Base-by-base conservation (phyloP, 2,329 filamentous ascomycete species). In the Venturia nashicola region DNA sequence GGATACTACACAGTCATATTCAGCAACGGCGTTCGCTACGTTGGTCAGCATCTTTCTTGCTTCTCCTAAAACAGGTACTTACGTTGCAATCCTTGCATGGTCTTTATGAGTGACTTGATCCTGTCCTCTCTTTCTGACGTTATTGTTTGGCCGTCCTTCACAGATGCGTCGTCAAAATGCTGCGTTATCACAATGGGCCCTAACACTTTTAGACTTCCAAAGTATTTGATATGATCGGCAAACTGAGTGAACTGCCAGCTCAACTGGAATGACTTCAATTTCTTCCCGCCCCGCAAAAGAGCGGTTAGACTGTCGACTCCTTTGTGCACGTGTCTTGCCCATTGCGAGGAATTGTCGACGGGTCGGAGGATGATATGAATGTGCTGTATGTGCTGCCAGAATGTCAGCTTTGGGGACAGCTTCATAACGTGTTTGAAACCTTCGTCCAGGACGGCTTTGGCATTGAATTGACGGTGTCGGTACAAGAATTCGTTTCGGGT, bases 341-440 rank as follows among this genome's bases (percentile, higher is more conserved):
- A 62, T 32, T 39, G 40, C 14, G 23, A 16, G 18, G 20, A 51
- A 39, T 62, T 62, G 34, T 42, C 39, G 3, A 51, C 51, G 14
- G 61, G 27, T 9, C 34, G 46, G 20, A 63, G 27, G 18, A 51
- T 46, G 39, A 63, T 48, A 23, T 57, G 34, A n/a, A 63, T 39
- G 39, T 63, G 61, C 20, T 57, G 61, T 3, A 63, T 63, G 18
- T 63, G 46, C 12, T 57, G 46, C 61, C 61, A 63, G 27, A 63
- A 63, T 7, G 9, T 14, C 61, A 63, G 18, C 7, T 39, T 42
- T 27, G 44, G 61, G 8, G 36, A 34, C n/a, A 57, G 20, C 3
- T 42, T 14, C 48, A 42, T 57, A n/a, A 36, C 8, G 1, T 18
- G 2, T 12, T 36, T 14, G 61, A 63, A 63, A 14, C 20, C 18